A percentile compares a stretch with the other conserved stretches of the same genome.
phyloP scores from a whole-genome alignment of 345 rosid species.

The Laguncularia racemosa region DNA sequence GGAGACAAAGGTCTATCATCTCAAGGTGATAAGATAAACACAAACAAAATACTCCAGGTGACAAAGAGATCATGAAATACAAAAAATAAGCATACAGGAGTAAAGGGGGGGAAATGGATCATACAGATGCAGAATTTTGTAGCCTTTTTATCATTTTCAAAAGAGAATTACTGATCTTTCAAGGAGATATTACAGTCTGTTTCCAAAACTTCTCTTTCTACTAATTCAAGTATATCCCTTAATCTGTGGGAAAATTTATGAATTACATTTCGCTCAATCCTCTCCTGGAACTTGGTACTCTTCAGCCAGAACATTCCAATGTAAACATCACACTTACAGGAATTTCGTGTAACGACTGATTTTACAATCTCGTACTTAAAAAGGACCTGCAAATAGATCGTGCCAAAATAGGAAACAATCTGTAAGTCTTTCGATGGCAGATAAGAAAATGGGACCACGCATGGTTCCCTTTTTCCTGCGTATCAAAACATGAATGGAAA shows the following conservation, averaged over 20 bases:
- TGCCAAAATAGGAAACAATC: background rate
- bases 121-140: background rate
- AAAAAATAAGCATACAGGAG: no score
- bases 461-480: no score
- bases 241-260: conserved; percentile 46
- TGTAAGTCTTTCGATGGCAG: no score
- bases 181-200: conserved; percentile 9
- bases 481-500: no score
- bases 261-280: conserved; percentile 51
- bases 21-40: no score
- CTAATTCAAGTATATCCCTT: conserved; percentile 51
- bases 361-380: conserved; percentile 50
- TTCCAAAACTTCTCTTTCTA: conserved; percentile 37
- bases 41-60: no score
- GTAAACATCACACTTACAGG: conserved; percentile 53
- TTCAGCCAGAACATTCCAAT: conserved; percentile 59
- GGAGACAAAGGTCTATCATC: no score
- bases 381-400: conserved; percentile 35
- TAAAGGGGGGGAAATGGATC: no score
- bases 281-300: conserved; percentile 62
- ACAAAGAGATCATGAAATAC: no score
- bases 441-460: no score
- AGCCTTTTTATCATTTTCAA: no score
- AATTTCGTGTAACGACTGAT: conserved; percentile 27
- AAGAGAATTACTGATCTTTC: background rate